Conservation (phyloP, 78 protist genomes). For the Cavenderia fasciculata region DNA sequence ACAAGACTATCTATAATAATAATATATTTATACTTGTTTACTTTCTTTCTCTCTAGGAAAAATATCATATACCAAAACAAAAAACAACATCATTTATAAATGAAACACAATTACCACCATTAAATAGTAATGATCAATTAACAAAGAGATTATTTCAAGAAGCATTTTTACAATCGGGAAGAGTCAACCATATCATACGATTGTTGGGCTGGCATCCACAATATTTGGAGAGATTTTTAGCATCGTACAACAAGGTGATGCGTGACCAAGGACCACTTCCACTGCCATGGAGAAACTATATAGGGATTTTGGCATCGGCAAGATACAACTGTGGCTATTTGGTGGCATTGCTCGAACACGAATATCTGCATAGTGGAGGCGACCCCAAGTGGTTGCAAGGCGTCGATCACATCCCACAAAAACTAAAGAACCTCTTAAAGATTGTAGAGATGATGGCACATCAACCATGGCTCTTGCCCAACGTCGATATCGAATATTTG, state of each 20-base stretch:
- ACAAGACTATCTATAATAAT: background rate
- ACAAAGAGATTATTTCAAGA: slow-evolving; percentile 70
- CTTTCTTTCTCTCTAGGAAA: slow-evolving; percentile 20
- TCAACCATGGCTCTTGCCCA: slow-evolving; percentile 88
- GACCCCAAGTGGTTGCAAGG: slow-evolving; percentile 88
- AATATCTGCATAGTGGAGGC: slow-evolving; percentile 78
- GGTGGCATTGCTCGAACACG: slow-evolving; percentile 82
- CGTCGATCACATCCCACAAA: slow-evolving; percentile 79
- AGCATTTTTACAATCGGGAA: slow-evolving; percentile 55
- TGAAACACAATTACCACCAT: slow-evolving; percentile 60
- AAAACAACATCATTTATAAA: slow-evolving; percentile 48
- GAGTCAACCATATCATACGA: slow-evolving; percentile 71
- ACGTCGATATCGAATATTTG: slow-evolving; percentile 73
- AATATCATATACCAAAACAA: slow-evolving; percentile 74
- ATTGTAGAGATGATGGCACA: slow-evolving; percentile 80
- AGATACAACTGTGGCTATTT: slow-evolving; percentile 69
- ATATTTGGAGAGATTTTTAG: slow-evolving; percentile 63
- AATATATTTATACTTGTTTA: background rate
- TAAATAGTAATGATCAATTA: slow-evolving; percentile 56
- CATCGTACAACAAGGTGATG: slow-evolving; percentile 76
- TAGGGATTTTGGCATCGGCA: slow-evolving; percentile 82
- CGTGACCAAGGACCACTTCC: slow-evolving; percentile 86
- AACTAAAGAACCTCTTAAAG: slow-evolving; percentile 78
- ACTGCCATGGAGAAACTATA: slow-evolving; percentile 75
- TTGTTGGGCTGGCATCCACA: slow-evolving; percentile 75